Evolutionary conservation across 2,329 filamentous ascomycete genomes (phyloP).

Genomic region (Fusarium tuaranense): DNA sequence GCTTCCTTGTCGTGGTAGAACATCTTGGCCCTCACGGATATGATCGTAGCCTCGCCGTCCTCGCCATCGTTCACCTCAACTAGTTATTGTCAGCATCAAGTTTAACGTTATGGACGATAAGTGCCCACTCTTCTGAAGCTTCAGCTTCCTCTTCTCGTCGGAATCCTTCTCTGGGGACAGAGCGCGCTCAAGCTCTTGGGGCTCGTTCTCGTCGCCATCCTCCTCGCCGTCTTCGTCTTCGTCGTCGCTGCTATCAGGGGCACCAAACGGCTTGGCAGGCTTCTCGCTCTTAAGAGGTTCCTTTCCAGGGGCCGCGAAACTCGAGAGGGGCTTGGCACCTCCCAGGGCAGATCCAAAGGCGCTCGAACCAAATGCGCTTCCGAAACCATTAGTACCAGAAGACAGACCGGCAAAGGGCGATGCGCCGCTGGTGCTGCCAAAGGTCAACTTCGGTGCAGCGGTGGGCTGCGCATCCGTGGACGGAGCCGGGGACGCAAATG

Average conservation of each 20-base stretch:
- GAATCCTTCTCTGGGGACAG: conserved; percentile 64
- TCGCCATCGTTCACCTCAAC: conserved; percentile 86
- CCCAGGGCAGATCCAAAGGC: conserved; percentile 53
- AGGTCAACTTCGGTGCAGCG: conserved; percentile 61
- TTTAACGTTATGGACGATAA: not conserved
- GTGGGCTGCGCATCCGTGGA: conserved; percentile 42
- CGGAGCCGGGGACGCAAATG: conserved; percentile 48
- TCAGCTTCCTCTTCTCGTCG: conserved; percentile 74
- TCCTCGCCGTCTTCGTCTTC: conserved; percentile 57
- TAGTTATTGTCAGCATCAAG: conserved; percentile 52
- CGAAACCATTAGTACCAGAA: conserved; percentile 61
- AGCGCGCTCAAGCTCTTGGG: conserved; percentile 59
- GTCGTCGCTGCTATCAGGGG: conserved; percentile 74
- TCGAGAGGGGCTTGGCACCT: conserved; percentile 64
- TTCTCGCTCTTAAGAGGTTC: conserved; percentile 66
- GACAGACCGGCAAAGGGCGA: conserved; percentile 63
- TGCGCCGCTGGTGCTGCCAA: conserved; percentile 54
- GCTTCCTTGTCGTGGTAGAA: conserved; percentile 79
- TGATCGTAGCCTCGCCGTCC: conserved; percentile 80
- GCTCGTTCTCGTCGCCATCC: conserved; percentile 56
- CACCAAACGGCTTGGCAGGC: conserved; percentile 80
- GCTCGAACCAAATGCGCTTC: conserved; percentile 55
- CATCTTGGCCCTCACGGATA: conserved; percentile 84
- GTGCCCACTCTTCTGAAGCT: conserved; percentile 76
- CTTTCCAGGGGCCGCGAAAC: conserved; percentile 75